A percentile compares a stretch with the other conserved stretches of the same genome.
phyloP scores from a whole-genome alignment of 768 basidiomycete species.

The Trametes cingulata region DNA sequence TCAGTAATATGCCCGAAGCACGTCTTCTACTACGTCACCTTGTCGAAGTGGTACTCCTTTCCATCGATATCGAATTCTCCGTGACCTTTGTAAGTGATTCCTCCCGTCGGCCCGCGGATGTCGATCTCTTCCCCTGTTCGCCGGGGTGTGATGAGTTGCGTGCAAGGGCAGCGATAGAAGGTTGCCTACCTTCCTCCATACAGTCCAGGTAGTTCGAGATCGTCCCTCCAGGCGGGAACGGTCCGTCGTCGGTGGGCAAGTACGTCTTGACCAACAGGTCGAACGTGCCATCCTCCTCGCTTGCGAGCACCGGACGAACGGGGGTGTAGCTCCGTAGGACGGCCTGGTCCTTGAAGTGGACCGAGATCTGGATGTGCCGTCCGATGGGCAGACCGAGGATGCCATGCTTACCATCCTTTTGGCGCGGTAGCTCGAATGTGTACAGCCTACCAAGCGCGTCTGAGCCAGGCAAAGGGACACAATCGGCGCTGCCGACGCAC shows the following conservation, averaged over 20 bases:
- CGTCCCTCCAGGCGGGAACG: conserved; percentile 25
- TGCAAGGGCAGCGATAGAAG: no score
- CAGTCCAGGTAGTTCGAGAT: conserved; percentile 28
- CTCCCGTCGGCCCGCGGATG: conserved; percentile 24
- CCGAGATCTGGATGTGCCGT: conserved; percentile 23
- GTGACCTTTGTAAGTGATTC: conserved; percentile 23
- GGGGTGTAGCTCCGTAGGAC: conserved; percentile 26
- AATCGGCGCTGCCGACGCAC: conserved; percentile 3
- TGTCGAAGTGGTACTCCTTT: conserved; percentile 20
- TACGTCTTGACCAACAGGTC: conserved; percentile 30
- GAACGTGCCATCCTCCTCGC: conserved; percentile 28
- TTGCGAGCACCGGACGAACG: conserved; percentile 22
- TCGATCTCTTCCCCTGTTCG: conserved; percentile 26
- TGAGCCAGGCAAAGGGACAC: no score
- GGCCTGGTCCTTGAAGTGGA: conserved; percentile 27
- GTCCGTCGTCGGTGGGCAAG: conserved; percentile 14
- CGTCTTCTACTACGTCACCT: conserved; percentile 4
- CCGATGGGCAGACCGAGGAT: conserved; percentile 25
- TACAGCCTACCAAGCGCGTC: conserved; percentile 14
- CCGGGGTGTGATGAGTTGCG: no score
- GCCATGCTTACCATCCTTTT: conserved; percentile 17
- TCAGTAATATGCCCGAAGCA: background rate
- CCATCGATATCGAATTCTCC: conserved; percentile 25
- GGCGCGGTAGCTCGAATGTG: conserved; percentile 24
- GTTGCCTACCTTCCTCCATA: conserved; percentile 20